Base-by-base conservation (phyloP, 768 basidiomycete species). In the Lentinula sp. region DNA sequence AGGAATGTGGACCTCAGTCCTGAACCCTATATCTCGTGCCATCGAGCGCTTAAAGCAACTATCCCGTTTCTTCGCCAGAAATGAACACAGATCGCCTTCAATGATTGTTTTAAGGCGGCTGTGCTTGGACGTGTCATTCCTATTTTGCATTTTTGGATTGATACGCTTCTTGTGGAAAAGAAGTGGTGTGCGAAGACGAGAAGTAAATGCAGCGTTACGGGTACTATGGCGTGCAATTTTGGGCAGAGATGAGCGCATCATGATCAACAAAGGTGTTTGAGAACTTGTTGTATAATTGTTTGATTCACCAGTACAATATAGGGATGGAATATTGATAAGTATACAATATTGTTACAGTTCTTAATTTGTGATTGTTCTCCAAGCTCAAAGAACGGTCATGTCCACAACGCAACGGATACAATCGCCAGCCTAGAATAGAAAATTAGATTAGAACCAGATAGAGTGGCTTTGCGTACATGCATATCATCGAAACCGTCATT, bases 351-450 rank as follows among this genome's bases (percentile, higher is more conserved):
- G 62, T 32, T 37, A 65, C 45, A 43, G 23, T 46, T 35, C 37
- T 52, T 20, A 41, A 20, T 61, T 42, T 50, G 8, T 37, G 33
- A 32, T 51, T 62, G 36, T 51, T 45, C 79, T 68, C 84, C 23
- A 4, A 8, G 32, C 49, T 59, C 46, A 59, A 39, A 59, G 57
- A 18, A 33, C 42, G 61, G 79, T 71, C 95, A 98, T 95, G 73
- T 96, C 87, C 48, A 98, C 91, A 9, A 99, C 91, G 65, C 95
- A 95, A 64, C 96, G 90, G 69, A 99, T 97, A 72, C 95, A 97
- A 53, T 91, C 81, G 15, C 95, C 95, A 50, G 73, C 77, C 90
- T 94, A 53, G 0, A 65, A 18, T 39, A 69, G 20, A 56, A 58
- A 32, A 42, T 62, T 55, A 36, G 53, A 41, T 42, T 39, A 23